Base-by-base conservation (phyloP, 768 basidiomycete species). In the Macrocybe gigantea region DNA sequence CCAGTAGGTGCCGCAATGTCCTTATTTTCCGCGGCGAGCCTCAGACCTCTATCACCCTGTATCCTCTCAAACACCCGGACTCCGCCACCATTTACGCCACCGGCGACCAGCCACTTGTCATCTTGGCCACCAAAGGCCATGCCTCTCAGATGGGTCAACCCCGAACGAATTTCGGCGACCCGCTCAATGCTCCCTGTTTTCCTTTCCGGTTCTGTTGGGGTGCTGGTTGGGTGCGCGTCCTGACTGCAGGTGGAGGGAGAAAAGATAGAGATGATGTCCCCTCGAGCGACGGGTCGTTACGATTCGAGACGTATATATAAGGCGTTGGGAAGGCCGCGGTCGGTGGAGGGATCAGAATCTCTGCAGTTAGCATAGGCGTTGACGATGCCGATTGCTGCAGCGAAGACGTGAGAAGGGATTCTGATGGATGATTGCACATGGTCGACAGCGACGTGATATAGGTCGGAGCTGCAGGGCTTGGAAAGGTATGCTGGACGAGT, bases 181-280 rank as follows among this genome's bases (percentile, higher is more conserved):
- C 83, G 68, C 49, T 75, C 68, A 2, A 80, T 70, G 22, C 22
- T 22, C 4, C 22, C 22, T 22, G 22, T 4, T 22, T 22, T 22
- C 22, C 22, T 22, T 22, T 1, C 22, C 22, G 22, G 22, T 22
- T 22, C 22, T 22, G 22, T 4, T 22, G 22, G 22, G 22, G 22
- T 2, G 4, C 22, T 22, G 22, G 22, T 4, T 2, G 22, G 22
- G 22, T 22, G 22, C 22, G 22, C 22, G 22, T 22, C 22, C 22
- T 22, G 22, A 22, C 22, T 22, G 22, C 22, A 22, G 22, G 61
- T 56, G 29, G 70, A 70, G 12, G 71, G 63, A 6, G 77, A 70
- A 65, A 85, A 89, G 32, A 90, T 75, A 5, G 86, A 74, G 52
- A 92, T 78, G 31, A 78, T 77, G 61, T 92, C 88, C 88, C 87